phyloP scores from a whole-genome alignment of 306 rosid genomes.

The Abrus pulchellus region DNA sequence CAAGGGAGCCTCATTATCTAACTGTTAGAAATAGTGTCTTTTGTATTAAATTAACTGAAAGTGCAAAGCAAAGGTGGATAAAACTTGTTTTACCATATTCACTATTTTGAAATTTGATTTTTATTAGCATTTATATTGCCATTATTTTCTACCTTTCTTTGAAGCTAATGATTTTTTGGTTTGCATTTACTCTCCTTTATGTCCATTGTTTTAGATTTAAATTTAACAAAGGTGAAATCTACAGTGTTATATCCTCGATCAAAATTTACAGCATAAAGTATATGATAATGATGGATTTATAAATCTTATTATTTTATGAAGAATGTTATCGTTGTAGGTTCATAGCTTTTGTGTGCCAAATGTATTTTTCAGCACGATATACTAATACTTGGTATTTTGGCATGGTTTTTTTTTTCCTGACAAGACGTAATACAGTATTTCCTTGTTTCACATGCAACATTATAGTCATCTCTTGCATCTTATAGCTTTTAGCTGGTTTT shows the following conservation, averaged over 20 bases:
- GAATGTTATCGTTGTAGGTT: conserved; percentile 4
- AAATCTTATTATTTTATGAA: conserved; percentile 32
- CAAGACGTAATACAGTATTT: conserved; percentile 9
- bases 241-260: conserved; percentile 46
- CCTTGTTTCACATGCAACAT: neutral
- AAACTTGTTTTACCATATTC: conserved; percentile 32
- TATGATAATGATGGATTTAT: conserved; percentile 21
- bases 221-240: conserved; percentile 56
- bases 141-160: conserved; percentile 40
- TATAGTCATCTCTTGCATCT: neutral
- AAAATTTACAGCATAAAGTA: conserved; percentile 56
- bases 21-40: conserved; percentile 42
- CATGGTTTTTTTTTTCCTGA: conserved; percentile 31
- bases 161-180: conserved; percentile 32
- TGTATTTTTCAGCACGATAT: neutral
- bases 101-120: neutral
- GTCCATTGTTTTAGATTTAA: conserved; percentile 23
- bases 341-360: neutral
- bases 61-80: conserved; percentile 43
- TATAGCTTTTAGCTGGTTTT: conserved; percentile 27
- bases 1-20: conserved; percentile 40
- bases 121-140: conserved; percentile 18
- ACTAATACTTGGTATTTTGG: conserved; percentile 13
- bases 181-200: neutral
- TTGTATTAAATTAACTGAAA: conserved; percentile 47